Conservation (phyloP, 768 basidiomycete species). For the Termitomyces sp. region DNA sequence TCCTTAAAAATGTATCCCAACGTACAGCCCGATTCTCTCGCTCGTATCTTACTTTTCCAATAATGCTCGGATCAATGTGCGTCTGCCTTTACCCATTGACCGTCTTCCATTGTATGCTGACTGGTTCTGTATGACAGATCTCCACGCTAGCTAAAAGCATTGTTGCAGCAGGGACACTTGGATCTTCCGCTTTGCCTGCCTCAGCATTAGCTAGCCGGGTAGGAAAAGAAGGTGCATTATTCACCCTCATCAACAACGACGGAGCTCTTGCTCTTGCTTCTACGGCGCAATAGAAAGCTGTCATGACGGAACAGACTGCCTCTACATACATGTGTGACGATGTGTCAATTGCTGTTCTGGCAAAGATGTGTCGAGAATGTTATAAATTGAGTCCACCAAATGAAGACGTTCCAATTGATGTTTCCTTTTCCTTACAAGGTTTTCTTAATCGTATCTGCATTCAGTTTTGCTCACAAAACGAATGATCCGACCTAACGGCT, state of each 20-base stretch:
- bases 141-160: conserved; percentile 50
- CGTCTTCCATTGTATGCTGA: background rate
- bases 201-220: conserved; percentile 36
- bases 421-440: background rate
- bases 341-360: background rate
- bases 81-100: conserved; percentile 6
- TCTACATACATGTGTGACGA: background rate
- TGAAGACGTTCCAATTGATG: background rate
- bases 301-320: background rate
- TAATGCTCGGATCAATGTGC: conserved; percentile 40
- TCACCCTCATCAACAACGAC: conserved; percentile 53
- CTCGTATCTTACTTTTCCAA: conserved; percentile 32
- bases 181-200: conserved; percentile 43
- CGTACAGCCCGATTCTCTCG: conserved; percentile 31
- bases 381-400: background rate
- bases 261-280: conserved; percentile 38
- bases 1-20: background rate
- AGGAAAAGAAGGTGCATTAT: conserved; percentile 32
- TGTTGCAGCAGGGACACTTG: conserved; percentile 47
- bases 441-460: background rate
- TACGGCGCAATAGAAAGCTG: conserved; percentile 1
- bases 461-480: background rate
- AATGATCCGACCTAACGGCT: background rate
- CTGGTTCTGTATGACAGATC: conserved; percentile 31
- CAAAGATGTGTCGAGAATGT: background rate